Evolutionary conservation across 2,329 filamentous ascomycete genomes (phyloP).

Genomic region (Aureobasidium melanogenum): DNA sequence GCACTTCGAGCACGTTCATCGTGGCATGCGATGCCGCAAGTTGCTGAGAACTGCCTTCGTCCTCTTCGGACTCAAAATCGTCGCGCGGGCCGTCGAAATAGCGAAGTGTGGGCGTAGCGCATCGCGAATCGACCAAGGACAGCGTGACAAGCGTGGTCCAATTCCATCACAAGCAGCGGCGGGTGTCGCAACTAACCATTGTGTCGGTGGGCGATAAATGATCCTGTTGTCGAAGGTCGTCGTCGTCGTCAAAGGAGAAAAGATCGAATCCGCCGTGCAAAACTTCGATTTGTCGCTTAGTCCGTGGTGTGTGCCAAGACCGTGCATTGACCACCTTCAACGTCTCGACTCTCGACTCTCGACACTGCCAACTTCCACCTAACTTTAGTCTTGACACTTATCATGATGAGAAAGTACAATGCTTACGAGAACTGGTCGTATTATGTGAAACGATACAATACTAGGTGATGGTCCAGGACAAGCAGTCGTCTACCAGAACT

Average conservation of each 20-base stretch:
- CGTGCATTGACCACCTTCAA: neutral
- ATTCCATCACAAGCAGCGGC: neutral
- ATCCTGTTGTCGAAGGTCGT: conserved; percentile 10
- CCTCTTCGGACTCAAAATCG: neutral
- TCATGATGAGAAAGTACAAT: neutral
- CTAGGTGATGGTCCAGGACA: too few relatives aligned
- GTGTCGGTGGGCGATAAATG: conserved; percentile 12
- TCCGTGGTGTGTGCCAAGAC: neutral
- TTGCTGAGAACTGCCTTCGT: neutral
- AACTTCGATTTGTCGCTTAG: conserved; percentile 8
- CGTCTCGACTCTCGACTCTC: neutral
- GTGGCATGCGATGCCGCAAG: neutral
- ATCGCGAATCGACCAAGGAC: neutral
- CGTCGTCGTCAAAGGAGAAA: conserved; percentile 9
- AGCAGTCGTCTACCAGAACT: neutral
- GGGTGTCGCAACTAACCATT: conserved; percentile 7
- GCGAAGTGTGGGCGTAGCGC: neutral
- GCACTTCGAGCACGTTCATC: neutral
- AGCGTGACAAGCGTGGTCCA: neutral
- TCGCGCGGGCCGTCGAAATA: neutral
- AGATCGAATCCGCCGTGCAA: neutral
- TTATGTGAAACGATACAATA: too few relatives aligned
- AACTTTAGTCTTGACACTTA: neutral
- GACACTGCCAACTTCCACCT: neutral
- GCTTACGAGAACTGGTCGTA: neutral